These are phyloP conservation scores for Rhododendron simsii DNA, from an alignment of 148 eudicot species.

Conservation along the genomic window DNA sequence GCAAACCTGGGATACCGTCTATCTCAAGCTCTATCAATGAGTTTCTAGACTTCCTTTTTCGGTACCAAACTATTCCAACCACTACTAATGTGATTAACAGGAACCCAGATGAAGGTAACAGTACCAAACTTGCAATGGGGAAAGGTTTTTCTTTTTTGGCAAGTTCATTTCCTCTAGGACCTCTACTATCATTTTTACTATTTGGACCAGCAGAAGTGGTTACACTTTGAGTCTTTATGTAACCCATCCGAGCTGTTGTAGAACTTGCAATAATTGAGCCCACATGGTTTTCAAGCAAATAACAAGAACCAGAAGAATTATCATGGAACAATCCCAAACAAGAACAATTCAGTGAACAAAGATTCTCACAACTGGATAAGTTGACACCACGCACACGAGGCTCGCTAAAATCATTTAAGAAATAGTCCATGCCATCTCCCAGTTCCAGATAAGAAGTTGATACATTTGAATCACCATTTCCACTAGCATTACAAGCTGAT, in stretches of 20 bases:
- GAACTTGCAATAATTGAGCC: no score
- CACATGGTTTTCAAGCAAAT: no score
- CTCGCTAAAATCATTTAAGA: no score
- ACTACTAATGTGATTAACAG: constrained; percentile 13
- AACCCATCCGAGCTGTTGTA: constrained; percentile 28
- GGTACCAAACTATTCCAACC: constrained; percentile 31
- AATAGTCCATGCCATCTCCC: no score
- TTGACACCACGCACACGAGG: not conserved
- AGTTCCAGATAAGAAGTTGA: no score
- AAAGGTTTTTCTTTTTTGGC: constrained; percentile 9
- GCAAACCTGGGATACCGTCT: constrained; percentile 62
- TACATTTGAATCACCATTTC: no score
- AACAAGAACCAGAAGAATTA: no score
- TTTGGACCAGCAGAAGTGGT: constrained; percentile 1
- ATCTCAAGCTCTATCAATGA: constrained; percentile 48
- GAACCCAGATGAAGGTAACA: constrained; percentile 41
- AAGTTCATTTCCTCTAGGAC: no score
- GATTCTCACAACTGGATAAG: no score
- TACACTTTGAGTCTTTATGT: constrained; percentile 31
- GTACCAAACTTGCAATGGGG: constrained; percentile 34
- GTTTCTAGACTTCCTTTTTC: constrained; percentile 15
- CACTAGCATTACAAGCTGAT: no score
- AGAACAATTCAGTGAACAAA: no score
- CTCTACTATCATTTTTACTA: not conserved
- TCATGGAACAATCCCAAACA: not conserved